Conservation (phyloP, 2,329 filamentous ascomycete species). For the Fusarium brachygibbosum region DNA sequence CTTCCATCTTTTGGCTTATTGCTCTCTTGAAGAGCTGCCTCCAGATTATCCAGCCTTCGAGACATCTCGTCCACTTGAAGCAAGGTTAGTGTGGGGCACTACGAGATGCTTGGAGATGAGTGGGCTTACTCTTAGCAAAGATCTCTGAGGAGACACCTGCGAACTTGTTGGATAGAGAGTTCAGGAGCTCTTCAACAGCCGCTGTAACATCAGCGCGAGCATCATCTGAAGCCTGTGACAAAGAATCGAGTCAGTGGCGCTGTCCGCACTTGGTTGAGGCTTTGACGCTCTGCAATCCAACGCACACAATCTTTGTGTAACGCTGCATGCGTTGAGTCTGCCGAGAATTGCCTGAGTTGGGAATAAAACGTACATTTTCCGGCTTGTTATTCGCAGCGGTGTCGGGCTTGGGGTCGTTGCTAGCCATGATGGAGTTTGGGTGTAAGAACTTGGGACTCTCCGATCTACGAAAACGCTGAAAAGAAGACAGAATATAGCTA, state of each 20-base stretch:
- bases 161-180: constrained; percentile 88
- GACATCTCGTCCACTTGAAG: constrained; percentile 94
- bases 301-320: constrained; percentile 10
- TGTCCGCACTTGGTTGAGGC: constrained; percentile 6
- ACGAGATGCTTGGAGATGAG: neutral
- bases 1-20: constrained; percentile 60
- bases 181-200: constrained; percentile 88
- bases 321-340: constrained; percentile 1
- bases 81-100: constrained; percentile 27
- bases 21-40: constrained; percentile 74
- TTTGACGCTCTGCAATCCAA: constrained; percentile 13
- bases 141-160: constrained; percentile 87
- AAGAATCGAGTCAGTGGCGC: constrained; percentile 35
- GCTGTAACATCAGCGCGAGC: constrained; percentile 75
- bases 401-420: constrained; percentile 54
- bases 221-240: constrained; percentile 58
- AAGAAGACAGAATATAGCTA: neutral
- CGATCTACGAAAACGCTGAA: neutral
- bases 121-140: constrained; percentile 82
- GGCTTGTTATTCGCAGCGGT: constrained; percentile 50
- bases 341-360: neutral
- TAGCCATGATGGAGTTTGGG: constrained; percentile 52
- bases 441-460: neutral
- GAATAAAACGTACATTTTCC: constrained; percentile 52
- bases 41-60: constrained; percentile 84